Evolutionary conservation across 1,139 yeast genomes (phyloP).

Genomic region (Geotrichum bryndzae): DNA sequence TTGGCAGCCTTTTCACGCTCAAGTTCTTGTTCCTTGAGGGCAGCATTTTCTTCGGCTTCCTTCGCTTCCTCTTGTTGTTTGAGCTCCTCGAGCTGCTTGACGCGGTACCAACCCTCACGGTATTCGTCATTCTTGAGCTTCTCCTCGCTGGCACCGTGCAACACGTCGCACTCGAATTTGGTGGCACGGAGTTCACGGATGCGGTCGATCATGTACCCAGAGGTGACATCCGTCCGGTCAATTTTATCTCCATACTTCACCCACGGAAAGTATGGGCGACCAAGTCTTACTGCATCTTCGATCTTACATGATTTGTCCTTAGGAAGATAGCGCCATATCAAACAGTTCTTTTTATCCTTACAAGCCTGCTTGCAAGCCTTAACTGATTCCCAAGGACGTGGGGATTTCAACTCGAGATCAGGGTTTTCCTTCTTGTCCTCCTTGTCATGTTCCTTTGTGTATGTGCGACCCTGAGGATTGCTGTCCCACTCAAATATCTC

Average conservation of each 20-base stretch:
- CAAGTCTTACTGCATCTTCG: conserved; percentile 10
- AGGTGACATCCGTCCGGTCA: conserved; percentile 6
- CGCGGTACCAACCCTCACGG: conserved; percentile 11
- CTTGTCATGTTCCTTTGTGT: conserved; percentile 18
- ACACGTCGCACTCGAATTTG: conserved; percentile 6
- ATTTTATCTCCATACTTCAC: conserved; percentile 2
- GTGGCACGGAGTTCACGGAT: neutral
- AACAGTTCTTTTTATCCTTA: conserved; percentile 22
- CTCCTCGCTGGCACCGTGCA: neutral
- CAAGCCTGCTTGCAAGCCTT: conserved; percentile 28
- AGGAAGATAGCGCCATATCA: conserved; percentile 26
- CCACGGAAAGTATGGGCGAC: conserved; percentile 10
- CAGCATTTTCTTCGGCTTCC: conserved; percentile 37
- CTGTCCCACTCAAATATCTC: conserved; percentile 31
- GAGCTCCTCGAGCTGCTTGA: neutral
- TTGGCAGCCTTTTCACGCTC: neutral
- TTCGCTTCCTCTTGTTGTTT: conserved; percentile 28
- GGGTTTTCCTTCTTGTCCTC: conserved; percentile 16
- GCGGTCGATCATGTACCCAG: conserved; percentile 9
- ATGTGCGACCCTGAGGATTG: conserved; percentile 20
- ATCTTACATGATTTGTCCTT: conserved; percentile 22
- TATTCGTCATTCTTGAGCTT: conserved; percentile 1
- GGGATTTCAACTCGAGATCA: conserved; percentile 13
- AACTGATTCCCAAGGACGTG: conserved; percentile 24
- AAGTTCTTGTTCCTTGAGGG: neutral